Conservation (phyloP, 2,329 filamentous ascomycete genomes). For the Capronia americana region DNA sequence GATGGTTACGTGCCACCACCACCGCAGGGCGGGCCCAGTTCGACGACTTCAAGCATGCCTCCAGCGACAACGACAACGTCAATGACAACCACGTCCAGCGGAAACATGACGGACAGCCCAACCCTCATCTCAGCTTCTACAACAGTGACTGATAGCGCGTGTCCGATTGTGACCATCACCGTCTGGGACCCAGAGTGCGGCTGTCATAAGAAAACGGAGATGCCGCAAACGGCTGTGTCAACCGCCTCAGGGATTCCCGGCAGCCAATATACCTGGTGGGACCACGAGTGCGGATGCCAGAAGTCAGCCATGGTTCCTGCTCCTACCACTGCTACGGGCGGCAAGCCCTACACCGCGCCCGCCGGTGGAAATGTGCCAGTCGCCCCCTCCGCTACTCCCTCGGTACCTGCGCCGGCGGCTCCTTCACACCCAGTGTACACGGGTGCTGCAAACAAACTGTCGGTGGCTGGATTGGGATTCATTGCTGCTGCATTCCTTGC, state of each 20-base stretch:
- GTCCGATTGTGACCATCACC: slow-evolving; percentile 32
- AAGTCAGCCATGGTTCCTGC: slow-evolving; percentile 33
- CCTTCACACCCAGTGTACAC: slow-evolving; percentile 22
- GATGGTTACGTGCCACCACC: background rate
- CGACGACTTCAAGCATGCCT: slow-evolving; percentile 8
- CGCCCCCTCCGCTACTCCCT: slow-evolving; percentile 2
- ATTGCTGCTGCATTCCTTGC: slow-evolving; percentile 27
- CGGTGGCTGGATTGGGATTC: slow-evolving; percentile 24
- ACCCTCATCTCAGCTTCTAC: slow-evolving; percentile 20
- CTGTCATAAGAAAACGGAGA: slow-evolving; percentile 32
- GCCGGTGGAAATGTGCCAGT: slow-evolving; percentile 28
- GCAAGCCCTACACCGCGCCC: slow-evolving; percentile 29
- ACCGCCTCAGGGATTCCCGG: slow-evolving; percentile 24
- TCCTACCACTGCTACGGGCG: slow-evolving; percentile 20
- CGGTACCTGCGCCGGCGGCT: slow-evolving; percentile 19
- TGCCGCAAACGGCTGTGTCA: slow-evolving; percentile 23
- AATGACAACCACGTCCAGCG: background rate
- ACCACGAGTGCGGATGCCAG: slow-evolving; percentile 31
- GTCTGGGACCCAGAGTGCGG: slow-evolving; percentile 34
- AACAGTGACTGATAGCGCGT: background rate
- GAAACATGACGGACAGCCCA: slow-evolving; percentile 20
- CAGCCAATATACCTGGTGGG: slow-evolving; percentile 35
- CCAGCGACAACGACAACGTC: slow-evolving; percentile 4
- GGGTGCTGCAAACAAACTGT: slow-evolving; percentile 30
- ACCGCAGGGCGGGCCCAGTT: background rate